Conservation (phyloP, 805 yeast genomes). For the Komagataella populi region DNA sequence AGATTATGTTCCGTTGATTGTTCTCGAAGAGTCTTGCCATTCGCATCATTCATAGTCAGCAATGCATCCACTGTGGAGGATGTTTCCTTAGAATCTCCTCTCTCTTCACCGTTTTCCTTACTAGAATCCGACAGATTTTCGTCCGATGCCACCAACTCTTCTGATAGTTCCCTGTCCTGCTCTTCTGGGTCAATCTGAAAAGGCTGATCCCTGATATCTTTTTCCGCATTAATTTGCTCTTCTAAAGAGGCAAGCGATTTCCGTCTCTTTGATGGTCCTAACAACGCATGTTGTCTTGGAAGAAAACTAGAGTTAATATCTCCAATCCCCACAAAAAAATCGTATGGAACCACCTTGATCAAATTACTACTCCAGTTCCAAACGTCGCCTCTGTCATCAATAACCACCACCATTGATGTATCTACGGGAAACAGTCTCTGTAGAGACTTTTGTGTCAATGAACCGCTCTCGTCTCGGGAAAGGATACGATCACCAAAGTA, state of each 20-base stretch:
- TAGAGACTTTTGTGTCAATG: conserved; percentile 76
- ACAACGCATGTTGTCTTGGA: conserved; percentile 54
- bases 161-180: conserved; percentile 4
- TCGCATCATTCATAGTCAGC: conserved; percentile 33
- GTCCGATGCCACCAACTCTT: conserved; percentile 1
- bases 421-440: conserved; percentile 89
- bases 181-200: conserved; percentile 8
- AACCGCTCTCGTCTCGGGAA: conserved; percentile 91
- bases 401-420: conserved; percentile 90
- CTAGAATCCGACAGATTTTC: conserved; percentile 1
- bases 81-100: conserved; percentile 2
- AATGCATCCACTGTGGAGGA: conserved; percentile 36
- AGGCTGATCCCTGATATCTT: conserved; percentile 4
- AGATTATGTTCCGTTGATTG: conserved; percentile 54
- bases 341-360: conserved; percentile 88
- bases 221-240: conserved; percentile 20
- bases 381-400: conserved; percentile 96
- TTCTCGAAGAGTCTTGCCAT: conserved; percentile 32
- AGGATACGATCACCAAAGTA: conserved; percentile 86
- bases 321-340: conserved; percentile 93
- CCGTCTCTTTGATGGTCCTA: conserved; percentile 53
- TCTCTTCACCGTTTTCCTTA: conserved; percentile 2
- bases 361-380: conserved; percentile 96
- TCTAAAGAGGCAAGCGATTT: conserved; percentile 44
- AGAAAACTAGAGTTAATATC: conserved; percentile 89